Base-by-base conservation (phyloP, 495 filamentous ascomycete species). In the Talaromyces liani region DNA sequence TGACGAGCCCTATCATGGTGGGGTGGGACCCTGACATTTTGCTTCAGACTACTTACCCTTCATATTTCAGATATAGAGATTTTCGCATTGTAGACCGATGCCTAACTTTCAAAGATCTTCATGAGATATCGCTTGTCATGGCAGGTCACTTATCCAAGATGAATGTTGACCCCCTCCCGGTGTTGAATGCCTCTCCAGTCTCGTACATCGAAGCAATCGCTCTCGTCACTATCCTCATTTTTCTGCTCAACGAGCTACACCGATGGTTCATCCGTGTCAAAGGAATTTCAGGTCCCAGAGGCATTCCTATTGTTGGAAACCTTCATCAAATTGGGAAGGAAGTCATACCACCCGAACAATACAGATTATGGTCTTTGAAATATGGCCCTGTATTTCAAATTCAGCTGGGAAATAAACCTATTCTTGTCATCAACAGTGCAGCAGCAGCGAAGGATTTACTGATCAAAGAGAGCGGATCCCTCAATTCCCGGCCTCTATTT, bases 221-320 rank as follows among this genome's bases (percentile, higher is more conserved):
- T 33, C 8, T 60, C 8, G 20, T 41, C 29, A 41, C 34, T 20
- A 25, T 41, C 9, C 9, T 41, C 20, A n/a, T 60, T 2, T 41
- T 60, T 29, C 29, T 60, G 4, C 16, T 20, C 12, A 60, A 60
- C 34, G 58, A 60, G 34, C 18, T 39, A 12, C 47, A 60, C 34
- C 58, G 58, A 60, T 60, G 58, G 58, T 36, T 34, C 34, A 41
- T 60, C 22, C 58, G 58, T 34, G 24, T 60, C 10, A 20, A 22
- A 4, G 58, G 58, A 39, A 60, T 60, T 18, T 63, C 63, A 18
- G 65, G 65, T 10, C 65, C 65, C 6, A 62, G 54, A 82, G 78
- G 72, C 55, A 67, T 79, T n/a, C 85, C 86, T 5, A 71, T 83
- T 51, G 72, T 87, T 58, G 86, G 86, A 24, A 81, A 82, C 14